Conservation (phyloP, 2,329 filamentous ascomycete species). For the Botrytis medusae region DNA sequence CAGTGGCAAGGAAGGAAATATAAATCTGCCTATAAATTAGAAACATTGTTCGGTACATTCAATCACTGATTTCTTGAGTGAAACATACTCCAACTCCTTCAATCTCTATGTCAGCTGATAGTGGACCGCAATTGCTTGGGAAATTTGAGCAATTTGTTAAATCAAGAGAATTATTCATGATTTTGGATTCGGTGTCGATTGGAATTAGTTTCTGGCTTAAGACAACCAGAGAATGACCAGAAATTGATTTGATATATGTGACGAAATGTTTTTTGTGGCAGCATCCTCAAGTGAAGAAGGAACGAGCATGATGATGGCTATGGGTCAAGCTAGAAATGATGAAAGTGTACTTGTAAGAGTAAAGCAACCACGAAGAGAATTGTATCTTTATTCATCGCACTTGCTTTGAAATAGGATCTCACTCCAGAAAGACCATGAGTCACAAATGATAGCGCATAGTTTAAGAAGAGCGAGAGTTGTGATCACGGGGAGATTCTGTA, state of each 20-base stretch:
- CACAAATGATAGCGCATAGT: not conserved
- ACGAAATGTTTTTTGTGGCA: not conserved
- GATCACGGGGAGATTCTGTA: not conserved
- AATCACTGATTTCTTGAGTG: not conserved
- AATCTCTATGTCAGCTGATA: not conserved
- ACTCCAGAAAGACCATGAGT: not conserved
- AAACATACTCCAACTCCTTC: not conserved
- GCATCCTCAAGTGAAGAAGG: not conserved
- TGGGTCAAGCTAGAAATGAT: not conserved
- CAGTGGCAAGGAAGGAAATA: conserved; percentile 11
- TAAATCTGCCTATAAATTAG: not conserved
- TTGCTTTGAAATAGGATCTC: not conserved
- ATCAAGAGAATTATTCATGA: not conserved
- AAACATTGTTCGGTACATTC: not conserved
- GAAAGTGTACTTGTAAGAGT: not conserved
- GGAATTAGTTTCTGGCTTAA: not conserved
- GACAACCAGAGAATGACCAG: not conserved
- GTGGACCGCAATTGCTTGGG: not conserved
- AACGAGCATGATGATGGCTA: not conserved
- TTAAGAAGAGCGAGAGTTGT: not conserved
- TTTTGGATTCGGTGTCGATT: not conserved
- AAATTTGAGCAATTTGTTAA: not conserved
- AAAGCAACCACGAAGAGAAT: too few species aligned
- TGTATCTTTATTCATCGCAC: not conserved
- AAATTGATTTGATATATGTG: too few species aligned